Percentiles rank a stretch among this genome's conserved stretches.
These are phyloP conservation scores for Fomitopsis pinicola DNA, from an alignment of 1,284 basidiomycete genomes.

Conservation along the genomic window DNA sequence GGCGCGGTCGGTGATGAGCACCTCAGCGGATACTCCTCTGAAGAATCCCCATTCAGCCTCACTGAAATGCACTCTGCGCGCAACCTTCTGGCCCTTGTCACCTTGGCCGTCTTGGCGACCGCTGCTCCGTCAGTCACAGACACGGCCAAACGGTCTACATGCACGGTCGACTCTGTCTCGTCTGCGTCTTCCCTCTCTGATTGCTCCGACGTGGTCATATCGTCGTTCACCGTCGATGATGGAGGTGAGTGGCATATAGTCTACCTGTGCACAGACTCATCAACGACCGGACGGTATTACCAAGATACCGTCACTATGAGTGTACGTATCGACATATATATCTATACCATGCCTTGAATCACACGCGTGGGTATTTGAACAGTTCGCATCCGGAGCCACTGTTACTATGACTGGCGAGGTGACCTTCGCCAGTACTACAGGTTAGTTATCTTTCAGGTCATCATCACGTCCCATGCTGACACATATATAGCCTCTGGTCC, in stretches of 20 bases:
- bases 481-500: neutral
- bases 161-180: slow-evolving; percentile 3
- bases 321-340: neutral
- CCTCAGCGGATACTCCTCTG: no score
- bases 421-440: slow-evolving; percentile 1
- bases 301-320: slow-evolving; percentile 6
- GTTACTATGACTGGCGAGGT: slow-evolving; percentile 4
- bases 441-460: neutral
- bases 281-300: neutral
- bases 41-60: neutral
- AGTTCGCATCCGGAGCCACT: neutral
- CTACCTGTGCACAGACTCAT: neutral
- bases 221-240: slow-evolving; percentile 2
- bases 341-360: no score
- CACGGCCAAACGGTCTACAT: neutral
- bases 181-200: slow-evolving; percentile 1
- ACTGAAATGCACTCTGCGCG: neutral
- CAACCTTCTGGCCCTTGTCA: neutral
- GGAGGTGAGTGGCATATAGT: neutral
- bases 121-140: neutral
- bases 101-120: neutral
- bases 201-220: slow-evolving; percentile 2
- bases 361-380: neutral
- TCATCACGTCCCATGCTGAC: neutral
- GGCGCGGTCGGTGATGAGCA: neutral